Conservation (phyloP, 129 eudicot species). For the Arctium minus region DNA sequence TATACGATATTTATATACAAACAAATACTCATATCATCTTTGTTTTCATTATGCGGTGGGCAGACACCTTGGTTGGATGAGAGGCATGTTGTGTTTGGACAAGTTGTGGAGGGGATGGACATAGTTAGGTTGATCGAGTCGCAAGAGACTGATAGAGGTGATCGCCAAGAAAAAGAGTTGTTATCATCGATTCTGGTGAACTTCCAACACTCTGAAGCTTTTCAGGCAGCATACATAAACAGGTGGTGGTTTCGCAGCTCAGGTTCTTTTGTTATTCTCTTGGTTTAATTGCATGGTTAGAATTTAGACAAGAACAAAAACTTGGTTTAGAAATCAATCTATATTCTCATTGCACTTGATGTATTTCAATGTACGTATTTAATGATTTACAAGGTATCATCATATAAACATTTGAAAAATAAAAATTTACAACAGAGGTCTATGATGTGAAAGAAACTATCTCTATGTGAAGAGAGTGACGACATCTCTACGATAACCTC, state of each 20-base stretch:
- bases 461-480: constrained; percentile 78
- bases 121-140: constrained; percentile 75
- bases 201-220: constrained; percentile 37
- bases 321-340: too few species aligned
- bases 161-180: constrained; percentile 70
- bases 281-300: too few species aligned
- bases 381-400: background rate
- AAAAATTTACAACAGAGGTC: background rate
- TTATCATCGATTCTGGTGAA: constrained; percentile 87
- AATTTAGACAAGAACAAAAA: too few species aligned
- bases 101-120: constrained; percentile 96
- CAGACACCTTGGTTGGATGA: constrained; percentile 96
- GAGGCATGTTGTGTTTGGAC: constrained; percentile 93
- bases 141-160: constrained; percentile 85
- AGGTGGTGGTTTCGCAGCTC: too few species aligned
- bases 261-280: too few species aligned
- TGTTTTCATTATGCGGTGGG: constrained; percentile 6
- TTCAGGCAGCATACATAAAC: background rate
- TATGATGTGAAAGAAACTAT: background rate
- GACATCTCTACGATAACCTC: constrained; percentile 88
- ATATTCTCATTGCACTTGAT: background rate
- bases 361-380: background rate
- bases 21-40: background rate
- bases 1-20: too few species aligned
- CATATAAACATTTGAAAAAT: background rate